Conservation (phyloP, 345 rosid species). For the Ricinus communis region DNA sequence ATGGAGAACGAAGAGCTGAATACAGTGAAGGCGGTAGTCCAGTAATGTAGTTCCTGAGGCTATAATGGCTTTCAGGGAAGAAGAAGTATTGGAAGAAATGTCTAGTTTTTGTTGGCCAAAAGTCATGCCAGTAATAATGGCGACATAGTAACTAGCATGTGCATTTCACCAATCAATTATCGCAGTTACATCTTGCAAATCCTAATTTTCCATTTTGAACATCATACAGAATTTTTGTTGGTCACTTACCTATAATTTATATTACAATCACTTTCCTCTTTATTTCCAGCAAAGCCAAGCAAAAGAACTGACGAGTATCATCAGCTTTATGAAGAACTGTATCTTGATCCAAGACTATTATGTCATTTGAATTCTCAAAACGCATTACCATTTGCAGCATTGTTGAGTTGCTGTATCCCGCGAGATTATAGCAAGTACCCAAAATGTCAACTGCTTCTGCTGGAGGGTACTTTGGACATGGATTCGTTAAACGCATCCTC, state of each 20-base stretch:
- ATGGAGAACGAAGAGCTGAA: too few species aligned
- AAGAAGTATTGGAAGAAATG: too few species aligned
- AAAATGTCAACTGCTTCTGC: neutral
- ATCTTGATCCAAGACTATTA: too few species aligned
- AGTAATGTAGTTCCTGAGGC: too few species aligned
- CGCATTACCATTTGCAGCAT: constrained; percentile 26
- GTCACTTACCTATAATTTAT: constrained; percentile 27
- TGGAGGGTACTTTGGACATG: constrained; percentile 17
- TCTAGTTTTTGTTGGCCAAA: too few species aligned
- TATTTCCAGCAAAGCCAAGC: constrained; percentile 36
- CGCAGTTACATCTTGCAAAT: constrained; percentile 24
- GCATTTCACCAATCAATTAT: neutral
- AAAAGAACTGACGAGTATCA: neutral
- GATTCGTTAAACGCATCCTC: constrained; percentile 16
- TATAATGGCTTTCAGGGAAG: too few species aligned
- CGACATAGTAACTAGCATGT: too few species aligned
- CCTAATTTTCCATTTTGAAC: neutral
- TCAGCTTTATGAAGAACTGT: too few species aligned
- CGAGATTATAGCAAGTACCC: constrained; percentile 32
- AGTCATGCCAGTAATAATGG: too few species aligned
- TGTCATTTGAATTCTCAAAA: constrained; percentile 11
- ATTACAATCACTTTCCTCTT: neutral
- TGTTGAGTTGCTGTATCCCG: neutral
- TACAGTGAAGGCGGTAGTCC: too few species aligned
- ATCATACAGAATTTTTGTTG: constrained; percentile 24